Percentiles rank a stretch among this genome's conserved stretches.
Evolutionary conservation across 2,329 filamentous ascomycete genomes (phyloP).

Genomic region (Sclerotinia sclerotiorum): DNA sequence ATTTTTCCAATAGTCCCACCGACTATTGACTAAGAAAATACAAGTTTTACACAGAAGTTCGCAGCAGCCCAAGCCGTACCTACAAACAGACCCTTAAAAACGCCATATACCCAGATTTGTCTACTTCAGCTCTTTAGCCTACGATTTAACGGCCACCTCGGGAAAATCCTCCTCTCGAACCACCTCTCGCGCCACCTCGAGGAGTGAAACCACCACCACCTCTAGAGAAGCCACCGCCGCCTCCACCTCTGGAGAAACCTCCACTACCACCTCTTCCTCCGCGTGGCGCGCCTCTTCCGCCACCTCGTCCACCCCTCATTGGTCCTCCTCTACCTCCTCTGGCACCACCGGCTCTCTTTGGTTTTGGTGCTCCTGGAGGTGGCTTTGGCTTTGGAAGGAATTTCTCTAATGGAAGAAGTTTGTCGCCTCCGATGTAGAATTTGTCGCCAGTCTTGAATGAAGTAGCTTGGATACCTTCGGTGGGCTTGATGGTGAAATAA

Average conservation of each 20-base stretch:
- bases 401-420: constrained; percentile 90
- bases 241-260: constrained; percentile 41
- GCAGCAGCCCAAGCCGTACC: constrained; percentile 22
- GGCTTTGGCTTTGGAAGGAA: constrained; percentile 94
- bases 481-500: constrained; percentile 96
- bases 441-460: constrained; percentile 97
- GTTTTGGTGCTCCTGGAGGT: constrained; percentile 63
- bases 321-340: constrained; percentile 49
- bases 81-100: constrained; percentile 23
- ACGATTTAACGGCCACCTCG: constrained; percentile 32
- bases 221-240: constrained; percentile 40
- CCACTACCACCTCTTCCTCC: constrained; percentile 44
- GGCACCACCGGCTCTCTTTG: constrained; percentile 67
- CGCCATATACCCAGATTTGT: constrained; percentile 24
- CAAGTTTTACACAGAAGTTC: constrained; percentile 24
- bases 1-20: constrained; percentile 13
- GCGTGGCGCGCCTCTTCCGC: constrained; percentile 52
- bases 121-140: constrained; percentile 6
- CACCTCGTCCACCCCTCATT: constrained; percentile 45
- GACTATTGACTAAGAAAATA: constrained; percentile 19
- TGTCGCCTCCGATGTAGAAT: constrained; percentile 94
- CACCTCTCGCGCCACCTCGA: constrained; percentile 36
- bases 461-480: constrained; percentile 90
- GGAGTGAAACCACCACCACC: constrained; percentile 39
- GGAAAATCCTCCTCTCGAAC: constrained; percentile 38